Evolutionary conservation across 148 eudicot genomes (phyloP).

Genomic region (Fagopyrum homotropicum): DNA sequence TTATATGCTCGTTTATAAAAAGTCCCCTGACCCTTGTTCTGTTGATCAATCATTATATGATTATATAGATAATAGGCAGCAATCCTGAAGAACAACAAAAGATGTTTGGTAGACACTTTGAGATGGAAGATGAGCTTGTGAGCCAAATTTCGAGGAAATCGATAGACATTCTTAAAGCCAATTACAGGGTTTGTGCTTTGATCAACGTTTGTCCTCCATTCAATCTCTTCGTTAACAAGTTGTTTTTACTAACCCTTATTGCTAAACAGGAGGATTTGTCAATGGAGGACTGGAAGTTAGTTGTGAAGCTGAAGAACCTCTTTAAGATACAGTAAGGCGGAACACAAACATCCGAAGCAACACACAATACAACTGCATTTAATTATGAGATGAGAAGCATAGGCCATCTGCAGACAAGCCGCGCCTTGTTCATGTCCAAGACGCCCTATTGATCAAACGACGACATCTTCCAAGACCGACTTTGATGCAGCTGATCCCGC

Average conservation of each 20-base stretch:
- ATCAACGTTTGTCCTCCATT: background rate
- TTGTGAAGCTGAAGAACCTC: slow-evolving; percentile 57
- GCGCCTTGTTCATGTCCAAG: background rate
- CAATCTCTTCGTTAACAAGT: background rate
- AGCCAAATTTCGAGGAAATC: slow-evolving; percentile 83
- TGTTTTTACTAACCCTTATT: background rate
- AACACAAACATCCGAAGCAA: background rate
- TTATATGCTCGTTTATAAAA: background rate
- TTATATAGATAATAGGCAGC: slow-evolving; percentile 56
- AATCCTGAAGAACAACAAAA: slow-evolving; percentile 86
- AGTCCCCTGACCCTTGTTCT: background rate
- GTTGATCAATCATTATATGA: background rate
- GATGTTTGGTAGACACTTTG: slow-evolving; percentile 91
- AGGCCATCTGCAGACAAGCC: background rate
- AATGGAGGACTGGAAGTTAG: slow-evolving; percentile 54
- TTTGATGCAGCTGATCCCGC: background rate
- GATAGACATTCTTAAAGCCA: slow-evolving; percentile 65
- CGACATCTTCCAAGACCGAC: background rate
- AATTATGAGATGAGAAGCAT: background rate
- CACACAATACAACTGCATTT: too few species aligned
- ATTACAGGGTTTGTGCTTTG: slow-evolving; percentile 44
- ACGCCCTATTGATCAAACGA: background rate
- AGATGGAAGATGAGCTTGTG: slow-evolving; percentile 83
- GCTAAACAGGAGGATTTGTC: slow-evolving; percentile 55
- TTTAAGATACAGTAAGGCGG: slow-evolving; percentile 54